phyloP scores from a whole-genome alignment of 2,329 filamentous ascomycete species.

The Penicillium sp. region DNA sequence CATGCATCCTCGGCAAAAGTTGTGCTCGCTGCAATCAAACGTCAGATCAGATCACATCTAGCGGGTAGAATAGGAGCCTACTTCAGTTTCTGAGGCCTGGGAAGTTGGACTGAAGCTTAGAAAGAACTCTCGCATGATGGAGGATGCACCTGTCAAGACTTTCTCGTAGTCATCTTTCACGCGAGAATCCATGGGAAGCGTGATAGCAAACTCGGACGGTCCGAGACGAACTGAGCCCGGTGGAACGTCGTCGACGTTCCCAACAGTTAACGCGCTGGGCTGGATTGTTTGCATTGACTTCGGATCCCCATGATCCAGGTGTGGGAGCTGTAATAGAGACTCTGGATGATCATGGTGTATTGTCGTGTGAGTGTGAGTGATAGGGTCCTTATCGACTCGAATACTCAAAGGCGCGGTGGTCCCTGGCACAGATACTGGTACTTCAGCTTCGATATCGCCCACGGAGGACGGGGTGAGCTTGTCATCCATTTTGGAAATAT shows the following conservation, averaged over 20 bases:
- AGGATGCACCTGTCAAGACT: slow-evolving; percentile 27
- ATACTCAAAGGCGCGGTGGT: slow-evolving; percentile 34
- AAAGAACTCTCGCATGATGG: slow-evolving; percentile 31
- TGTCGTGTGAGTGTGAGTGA: slow-evolving; percentile 20
- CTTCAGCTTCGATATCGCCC: slow-evolving; percentile 37
- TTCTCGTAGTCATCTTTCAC: slow-evolving; percentile 42
- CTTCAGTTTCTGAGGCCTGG: slow-evolving; percentile 21
- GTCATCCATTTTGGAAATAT: slow-evolving; percentile 8
- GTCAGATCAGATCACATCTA: slow-evolving; percentile 11
- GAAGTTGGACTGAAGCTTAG: slow-evolving; percentile 12
- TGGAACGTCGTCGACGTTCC: slow-evolving; percentile 20
- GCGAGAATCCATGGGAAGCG: slow-evolving; percentile 42
- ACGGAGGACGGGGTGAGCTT: slow-evolving; percentile 40
- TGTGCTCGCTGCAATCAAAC: slow-evolving; percentile 18
- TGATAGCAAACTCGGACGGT: slow-evolving; percentile 38
- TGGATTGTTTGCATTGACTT: slow-evolving; percentile 34
- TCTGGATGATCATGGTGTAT: slow-evolving; percentile 22
- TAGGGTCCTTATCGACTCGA: slow-evolving; percentile 29
- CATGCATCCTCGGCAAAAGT: slow-evolving; percentile 30
- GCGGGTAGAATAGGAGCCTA: slow-evolving; percentile 12
- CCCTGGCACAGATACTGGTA: slow-evolving; percentile 26
- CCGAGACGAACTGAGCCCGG: slow-evolving; percentile 36
- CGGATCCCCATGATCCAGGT: slow-evolving; percentile 22
- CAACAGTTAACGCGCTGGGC: slow-evolving; percentile 34
- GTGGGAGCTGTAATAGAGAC: slow-evolving; percentile 25